Evolutionary conservation across 2,329 filamentous ascomycete species (phyloP), one percentile per base, ranked within the genome.

Genomic region (Penicillium hordei): DNA sequence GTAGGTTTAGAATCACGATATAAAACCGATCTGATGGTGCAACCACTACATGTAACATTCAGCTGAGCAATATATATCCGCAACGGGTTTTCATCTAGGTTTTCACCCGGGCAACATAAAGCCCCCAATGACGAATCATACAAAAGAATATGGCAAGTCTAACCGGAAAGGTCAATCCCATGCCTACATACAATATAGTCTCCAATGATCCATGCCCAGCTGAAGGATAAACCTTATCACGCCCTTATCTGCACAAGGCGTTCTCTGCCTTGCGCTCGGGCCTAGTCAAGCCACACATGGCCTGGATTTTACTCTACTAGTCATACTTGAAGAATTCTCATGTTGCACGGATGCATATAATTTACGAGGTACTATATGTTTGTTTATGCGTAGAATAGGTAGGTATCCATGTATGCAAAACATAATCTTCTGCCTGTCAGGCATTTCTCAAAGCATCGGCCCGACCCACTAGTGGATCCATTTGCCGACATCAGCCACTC

Each of bases 221-320:
- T 60, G 63, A 52, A 46, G 48, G 25, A 42, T 10, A 57, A 60
- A 50, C 57, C 52, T 58, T 42, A 45, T 27, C n/a, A 33, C 5
- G 15, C 15, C 59, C 33, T 44, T 17, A 55, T 50, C 15, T 12
- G 36, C 45, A 49, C 49, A 53, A 60, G 45, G 56, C 48, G 43
- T 29, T 40, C n/a, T 65, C 61, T 60, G 64, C 64, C 64, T 66
- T 64, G 61, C 63, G 64, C 64, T 59, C 57, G 34, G 64, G 27
- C 57, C 64, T 15, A 21, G 25, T 48, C 15, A 57, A 55, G 59
- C 58, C 60, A 60, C 54, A 58, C 19, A 33, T 40, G n/a, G 31
- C 19, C 40, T 21, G 44, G 50, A 39, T 52, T 7, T 27, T 3
- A 39, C 10, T 9, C 15, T 31, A 25, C 23, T 15, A 33, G 25